A percentile compares a stretch with the other conserved stretches of the same genome.
phyloP scores from a whole-genome alignment of 2,329 filamentous ascomycete genomes.

The Beauveria asiatica region DNA sequence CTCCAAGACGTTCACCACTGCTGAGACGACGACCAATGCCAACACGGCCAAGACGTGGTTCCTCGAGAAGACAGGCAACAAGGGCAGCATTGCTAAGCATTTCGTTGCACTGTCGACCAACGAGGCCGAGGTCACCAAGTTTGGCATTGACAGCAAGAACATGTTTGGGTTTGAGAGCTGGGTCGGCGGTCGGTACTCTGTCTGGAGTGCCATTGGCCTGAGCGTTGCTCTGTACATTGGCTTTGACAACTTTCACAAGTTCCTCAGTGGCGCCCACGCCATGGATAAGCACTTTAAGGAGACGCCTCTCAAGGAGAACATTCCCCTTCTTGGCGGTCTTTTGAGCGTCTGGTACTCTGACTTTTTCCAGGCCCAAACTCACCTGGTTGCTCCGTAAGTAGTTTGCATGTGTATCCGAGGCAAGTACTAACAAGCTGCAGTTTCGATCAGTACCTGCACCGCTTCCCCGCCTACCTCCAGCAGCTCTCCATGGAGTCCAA shows the following conservation, averaged over 20 bases:
- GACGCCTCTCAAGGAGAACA: conserved; percentile 87
- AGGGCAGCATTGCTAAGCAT: conserved; percentile 93
- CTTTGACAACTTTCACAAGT: conserved; percentile 95
- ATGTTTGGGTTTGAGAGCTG: conserved; percentile 99
- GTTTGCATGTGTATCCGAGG: background rate
- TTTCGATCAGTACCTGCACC: conserved; percentile 98
- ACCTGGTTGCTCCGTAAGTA: conserved; percentile 85
- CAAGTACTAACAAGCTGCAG: conserved; percentile 30
- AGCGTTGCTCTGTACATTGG: conserved; percentile 93
- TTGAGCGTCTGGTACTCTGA: conserved; percentile 98
- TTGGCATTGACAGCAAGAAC: conserved; percentile 97
- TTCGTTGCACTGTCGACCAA: conserved; percentile 98
- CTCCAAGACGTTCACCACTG: conserved; percentile 98
- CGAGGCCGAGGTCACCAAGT: conserved; percentile 90
- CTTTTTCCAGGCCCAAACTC: conserved; percentile 97
- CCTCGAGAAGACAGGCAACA: conserved; percentile 65
- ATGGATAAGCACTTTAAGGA: conserved; percentile 98
- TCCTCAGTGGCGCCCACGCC: conserved; percentile 86
- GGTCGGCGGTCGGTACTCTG: conserved; percentile 96
- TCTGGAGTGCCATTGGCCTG: conserved; percentile 96
- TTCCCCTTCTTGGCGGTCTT: conserved; percentile 83
- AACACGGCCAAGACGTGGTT: conserved; percentile 98
- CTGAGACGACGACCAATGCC: conserved; percentile 94
- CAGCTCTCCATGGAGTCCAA: conserved; percentile 99
- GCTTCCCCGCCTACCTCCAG: conserved; percentile 97